Percentiles rank a stretch among this genome's conserved stretches.
Conservation (phyloP, 1,284 basidiomycete genomes). For the Hymenochaete sp. region DNA sequence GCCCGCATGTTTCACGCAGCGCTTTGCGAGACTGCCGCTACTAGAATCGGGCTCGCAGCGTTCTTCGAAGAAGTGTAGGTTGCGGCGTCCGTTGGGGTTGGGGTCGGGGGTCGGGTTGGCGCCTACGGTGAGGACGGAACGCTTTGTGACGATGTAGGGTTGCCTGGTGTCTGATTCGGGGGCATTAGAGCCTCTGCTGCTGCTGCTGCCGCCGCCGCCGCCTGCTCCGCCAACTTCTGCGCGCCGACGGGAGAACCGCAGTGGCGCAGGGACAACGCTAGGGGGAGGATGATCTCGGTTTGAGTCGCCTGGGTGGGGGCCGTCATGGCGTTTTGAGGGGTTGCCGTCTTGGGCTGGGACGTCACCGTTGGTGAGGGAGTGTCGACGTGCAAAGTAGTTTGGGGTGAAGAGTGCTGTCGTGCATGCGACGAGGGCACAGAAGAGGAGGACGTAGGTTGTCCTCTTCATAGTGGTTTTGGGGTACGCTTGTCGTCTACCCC, state of each 20-base stretch:
- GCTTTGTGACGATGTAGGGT: no score
- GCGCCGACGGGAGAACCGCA: not conserved
- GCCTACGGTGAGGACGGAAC: not conserved
- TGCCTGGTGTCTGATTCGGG: no score
- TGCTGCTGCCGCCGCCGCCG: not conserved
- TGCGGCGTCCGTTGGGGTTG: not conserved
- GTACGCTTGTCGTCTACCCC: no score
- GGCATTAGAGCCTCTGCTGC: not conserved
- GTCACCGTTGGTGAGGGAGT: not conserved
- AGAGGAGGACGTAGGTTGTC: slow-evolving; percentile 1
- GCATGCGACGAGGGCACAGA: slow-evolving; percentile 3
- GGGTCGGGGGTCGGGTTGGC: not conserved
- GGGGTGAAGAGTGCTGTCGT: slow-evolving; percentile 5
- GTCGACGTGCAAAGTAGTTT: not conserved
- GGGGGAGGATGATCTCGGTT: not conserved
- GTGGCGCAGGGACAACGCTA: not conserved
- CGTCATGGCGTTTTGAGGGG: not conserved
- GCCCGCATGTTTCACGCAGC: not conserved
- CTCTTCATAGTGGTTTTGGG: slow-evolving; percentile 4
- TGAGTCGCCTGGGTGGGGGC: not conserved
- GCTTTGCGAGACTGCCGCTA: not conserved
- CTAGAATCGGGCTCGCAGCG: not conserved
- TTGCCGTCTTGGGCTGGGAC: not conserved
- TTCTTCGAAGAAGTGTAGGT: not conserved
- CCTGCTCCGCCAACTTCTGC: not conserved